Base-by-base conservation (phyloP, 2,329 filamentous ascomycete species). In the Aspergillus pseudonomiae region DNA sequence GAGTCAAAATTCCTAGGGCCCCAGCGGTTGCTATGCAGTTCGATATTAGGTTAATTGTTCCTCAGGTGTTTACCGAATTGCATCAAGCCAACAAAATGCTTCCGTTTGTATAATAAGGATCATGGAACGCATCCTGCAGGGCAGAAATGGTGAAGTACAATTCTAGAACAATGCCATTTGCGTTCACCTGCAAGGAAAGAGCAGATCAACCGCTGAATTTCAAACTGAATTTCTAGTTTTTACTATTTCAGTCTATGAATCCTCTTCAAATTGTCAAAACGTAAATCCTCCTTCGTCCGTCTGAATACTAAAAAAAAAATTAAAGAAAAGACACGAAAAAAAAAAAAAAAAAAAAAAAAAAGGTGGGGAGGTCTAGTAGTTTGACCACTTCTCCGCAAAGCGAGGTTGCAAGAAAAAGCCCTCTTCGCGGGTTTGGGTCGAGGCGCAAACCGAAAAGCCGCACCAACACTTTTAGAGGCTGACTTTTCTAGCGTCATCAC, bases 401-500 rank as follows among this genome's bases (percentile, higher is more conserved):
- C 48, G 48, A 52, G 48, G 48, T 52, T 56, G 54, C 45, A 36
- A 63, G 59, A 59, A 41, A 67, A 64, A 66, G 60, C 68, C 62
- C 67, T 66, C 63, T 71, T 41, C 39, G 39, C 64, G 63, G 63
- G 63, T 46, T 68, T 68, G 66, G 69, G 65, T 68, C 68, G 66
- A 68, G 68, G 59, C 65, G 59, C 58, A 61, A 59, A 62, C 59
- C 59, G 59, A 63, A 62, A 61, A 52, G 59, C 65, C 70, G 67
- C 70, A 73, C 70, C 68, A 72, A 67, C 68, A 71, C 65, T 71
- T 69, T 70, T 71, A 66, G 72, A 74, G 74, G 74, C 71, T 76
- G 74, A 77, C 74, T 75, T 77, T 76, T 75, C 75, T 77, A 78
- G 75, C 74, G 75, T 73, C 74, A 75, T 75, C 72, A 77, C 76